Evolutionary conservation across 192 early-diverging fungal genomes (phyloP), one percentile per base, ranked within the genome.

Genomic region (Chytriomyces confervae): DNA sequence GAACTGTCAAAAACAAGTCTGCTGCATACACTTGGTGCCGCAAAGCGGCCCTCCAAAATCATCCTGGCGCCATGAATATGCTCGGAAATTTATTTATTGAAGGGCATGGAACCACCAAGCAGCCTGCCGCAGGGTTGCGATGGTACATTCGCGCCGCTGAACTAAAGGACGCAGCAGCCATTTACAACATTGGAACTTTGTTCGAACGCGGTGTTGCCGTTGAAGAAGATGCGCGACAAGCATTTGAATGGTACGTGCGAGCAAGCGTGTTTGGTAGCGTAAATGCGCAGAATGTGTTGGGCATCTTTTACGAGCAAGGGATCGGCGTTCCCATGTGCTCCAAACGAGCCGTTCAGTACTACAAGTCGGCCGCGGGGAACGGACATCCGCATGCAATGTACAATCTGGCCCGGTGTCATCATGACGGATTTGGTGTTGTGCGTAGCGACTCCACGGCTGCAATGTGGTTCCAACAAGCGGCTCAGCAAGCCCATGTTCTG

Each of bases 61-160:
- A 84, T 62, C 63, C 85, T 0, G 81, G 83, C 27, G 87, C 89
- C 5, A 81, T 85, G 77, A 85, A 87, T 77, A 78, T 87, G 72
- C 76, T 90, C 27, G 89, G 94, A 7, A 93, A 94, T 70, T 89
- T 92, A 61, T 91, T 91, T 80, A 91, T 93, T 69, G 94, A 95
- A 78, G 94, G 94, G 10, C 76, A 91, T 13, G 92, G 93, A 8
- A 82, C 90, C 45, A 77, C 79, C 16, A 79, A 81, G 20, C 82
- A 94, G 66, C 89, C 88, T 70, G 77, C 84, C 9, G 70, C 77
- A 20, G 92, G 91, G 20, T 83, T 93, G 61, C 71, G 84, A 11
- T 87, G 82, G 84, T 90, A 90, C 76, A 84, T 86, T 50, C 77
- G 75, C 24, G 87, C 85, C 18, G 86, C 83, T 44, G 87, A 84